A percentile compares a stretch with the other conserved stretches of the same genome.
Conservation (phyloP, 257 asterid genomes). For the Gardenia jasminoides region DNA sequence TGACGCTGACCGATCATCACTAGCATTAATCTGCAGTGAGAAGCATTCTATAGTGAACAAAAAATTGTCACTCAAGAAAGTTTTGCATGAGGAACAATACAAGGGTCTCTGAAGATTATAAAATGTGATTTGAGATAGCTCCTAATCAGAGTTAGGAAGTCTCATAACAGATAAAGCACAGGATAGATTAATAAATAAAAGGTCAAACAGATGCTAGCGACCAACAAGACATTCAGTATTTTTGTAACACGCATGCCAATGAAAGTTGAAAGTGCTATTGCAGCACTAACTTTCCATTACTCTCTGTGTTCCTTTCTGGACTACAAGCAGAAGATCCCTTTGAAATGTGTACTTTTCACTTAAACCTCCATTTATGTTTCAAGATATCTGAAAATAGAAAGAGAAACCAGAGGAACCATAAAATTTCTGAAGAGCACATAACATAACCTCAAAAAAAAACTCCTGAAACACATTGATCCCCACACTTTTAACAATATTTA, state of each 20-base stretch:
- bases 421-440: neutral
- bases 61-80: neutral
- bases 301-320: neutral
- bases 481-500: neutral
- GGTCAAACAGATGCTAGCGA: neutral
- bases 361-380: neutral
- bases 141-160: neutral
- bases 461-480: neutral
- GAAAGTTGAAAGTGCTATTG: neutral
- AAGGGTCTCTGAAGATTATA: neutral
- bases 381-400: neutral
- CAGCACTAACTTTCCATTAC: neutral
- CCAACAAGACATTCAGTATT: neutral
- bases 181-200: neutral
- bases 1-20: constrained; percentile 92
- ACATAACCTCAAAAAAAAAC: neutral
- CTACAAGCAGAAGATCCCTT: neutral
- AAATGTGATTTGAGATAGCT: neutral
- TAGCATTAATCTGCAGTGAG: constrained; percentile 84
- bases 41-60: constrained; percentile 12
- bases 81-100: neutral
- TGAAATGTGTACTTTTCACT: neutral
- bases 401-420: neutral
- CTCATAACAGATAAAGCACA: neutral
- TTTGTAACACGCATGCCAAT: neutral